Percentiles rank a stretch among this genome's conserved stretches.
Conservation (phyloP, 345 rosid genomes). For the Salix purpurea region DNA sequence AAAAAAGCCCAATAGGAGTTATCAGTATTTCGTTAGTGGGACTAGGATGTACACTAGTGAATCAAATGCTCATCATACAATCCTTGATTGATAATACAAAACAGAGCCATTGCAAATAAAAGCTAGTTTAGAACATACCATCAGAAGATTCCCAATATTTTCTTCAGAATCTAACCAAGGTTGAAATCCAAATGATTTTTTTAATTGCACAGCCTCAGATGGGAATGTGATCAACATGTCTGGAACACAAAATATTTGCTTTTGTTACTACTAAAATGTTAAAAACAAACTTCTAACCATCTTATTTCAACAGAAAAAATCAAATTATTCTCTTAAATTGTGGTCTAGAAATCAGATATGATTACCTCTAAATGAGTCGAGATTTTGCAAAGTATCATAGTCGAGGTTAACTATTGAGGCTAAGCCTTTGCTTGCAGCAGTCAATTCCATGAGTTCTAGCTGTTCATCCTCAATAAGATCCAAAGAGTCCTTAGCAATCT, state of each 20-base stretch:
- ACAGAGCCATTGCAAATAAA: not conserved
- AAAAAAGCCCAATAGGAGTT: not conserved
- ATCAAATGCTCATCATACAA: not conserved
- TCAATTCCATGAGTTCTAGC: conserved; percentile 97
- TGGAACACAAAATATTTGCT: conserved; percentile 25
- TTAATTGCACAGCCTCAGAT: conserved; percentile 58
- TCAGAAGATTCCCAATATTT: conserved; percentile 84
- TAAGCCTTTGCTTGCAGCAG: conserved; percentile 79
- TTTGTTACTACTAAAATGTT: not conserved
- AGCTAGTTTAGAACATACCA: conserved; percentile 51
- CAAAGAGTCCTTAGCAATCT: conserved; percentile 94
- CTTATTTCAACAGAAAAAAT: not conserved
- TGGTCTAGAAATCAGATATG: not conserved
- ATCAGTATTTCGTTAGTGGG: not conserved
- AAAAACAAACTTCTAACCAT: not conserved
- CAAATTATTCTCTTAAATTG: not conserved
- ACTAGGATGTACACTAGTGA: not conserved
- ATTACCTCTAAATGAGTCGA: conserved; percentile 77
- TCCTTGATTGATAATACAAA: not conserved
- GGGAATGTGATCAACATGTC: conserved; percentile 76
- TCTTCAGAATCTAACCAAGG: conserved; percentile 87
- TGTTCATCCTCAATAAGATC: conserved; percentile 99
- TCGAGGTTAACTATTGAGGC: conserved; percentile 72
- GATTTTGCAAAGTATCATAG: conserved; percentile 76
- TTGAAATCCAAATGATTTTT: conserved; percentile 67